Evolutionary conservation across 2,329 filamentous ascomycete species (phyloP), one percentile per base, ranked within the genome.

Genomic region (Colletotrichum sp.): DNA sequence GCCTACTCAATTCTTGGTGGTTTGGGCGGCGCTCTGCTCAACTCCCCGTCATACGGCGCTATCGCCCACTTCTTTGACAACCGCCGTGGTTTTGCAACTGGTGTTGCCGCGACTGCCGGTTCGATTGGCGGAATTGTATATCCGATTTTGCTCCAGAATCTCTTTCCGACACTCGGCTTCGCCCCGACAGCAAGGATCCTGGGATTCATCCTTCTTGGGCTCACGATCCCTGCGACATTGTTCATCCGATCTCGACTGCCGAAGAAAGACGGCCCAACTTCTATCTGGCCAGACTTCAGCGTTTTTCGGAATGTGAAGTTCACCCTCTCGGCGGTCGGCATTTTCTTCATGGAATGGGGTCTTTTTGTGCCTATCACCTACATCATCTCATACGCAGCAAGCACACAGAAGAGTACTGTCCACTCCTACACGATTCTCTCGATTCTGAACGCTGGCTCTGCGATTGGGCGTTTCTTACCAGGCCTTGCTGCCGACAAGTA

Each of bases 41-140:
- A 96, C 83, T 95, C 94, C 0, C 95, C 95, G 0, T 91, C 94
- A 0, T 90, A 97, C 77, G 92, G 93, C 15, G 91, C 93, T 26
- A 92, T 96, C 52, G 93, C 93, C 0, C 95, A 98, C 82, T 98
- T 92, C 86, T 98, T 98, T 86, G 89, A 93, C 32, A 84, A 83
- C n/a, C 92, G 92, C 66, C 92, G 95, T 16, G 96, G 93, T 4
- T 89, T 94, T 57, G 95, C 95, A 9, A 96, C 94, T 1, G 95
- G 95, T n/a, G 88, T 98, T 57, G 95, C 95, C n/a, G 91, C 93
- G 6, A 93, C 93, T 0, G 94, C 95, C 1, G 92, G 92, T 22
- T 93, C 92, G 18, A 84, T 94, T 15, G 93, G 93, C 30, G 94
- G 93, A n/a, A 89, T 95, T 26, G 84, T 91, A 2, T 94, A 94